Conservation (phyloP, 164 flowering plant species). For the Sextonia rubra region DNA sequence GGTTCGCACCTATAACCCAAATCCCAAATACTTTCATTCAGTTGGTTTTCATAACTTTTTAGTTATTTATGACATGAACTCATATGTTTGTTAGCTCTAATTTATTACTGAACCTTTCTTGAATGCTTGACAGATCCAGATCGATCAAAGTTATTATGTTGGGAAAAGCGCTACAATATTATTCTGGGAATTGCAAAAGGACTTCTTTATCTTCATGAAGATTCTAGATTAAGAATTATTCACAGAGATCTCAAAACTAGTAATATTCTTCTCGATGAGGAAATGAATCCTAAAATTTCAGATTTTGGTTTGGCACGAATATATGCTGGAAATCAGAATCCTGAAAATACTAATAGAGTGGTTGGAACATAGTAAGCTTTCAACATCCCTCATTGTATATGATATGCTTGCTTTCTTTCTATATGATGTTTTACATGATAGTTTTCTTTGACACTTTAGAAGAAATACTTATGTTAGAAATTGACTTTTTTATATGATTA, state of each 20-base stretch:
- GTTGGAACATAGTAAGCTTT: conserved; percentile 42
- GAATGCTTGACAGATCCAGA: neutral
- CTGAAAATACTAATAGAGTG: conserved; percentile 23
- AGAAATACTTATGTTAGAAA: neutral
- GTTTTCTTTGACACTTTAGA: neutral
- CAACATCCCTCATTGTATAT: neutral
- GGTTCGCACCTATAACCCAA: neutral
- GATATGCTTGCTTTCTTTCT: neutral
- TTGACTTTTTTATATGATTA: neutral
- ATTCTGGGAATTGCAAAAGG: conserved; percentile 36
- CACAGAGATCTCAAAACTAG: conserved; percentile 50
- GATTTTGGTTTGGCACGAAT: conserved; percentile 46
- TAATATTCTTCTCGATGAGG: conserved; percentile 31
- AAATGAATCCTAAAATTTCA: conserved; percentile 43
- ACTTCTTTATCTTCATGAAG: conserved; percentile 41
- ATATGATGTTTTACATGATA: neutral
- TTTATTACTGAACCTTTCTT: neutral
- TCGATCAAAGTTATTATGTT: conserved; percentile 12
- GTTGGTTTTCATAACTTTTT: too few species aligned
- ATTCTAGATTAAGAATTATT: conserved; percentile 31
- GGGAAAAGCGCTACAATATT: conserved; percentile 32
- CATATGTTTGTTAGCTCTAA: neutral
- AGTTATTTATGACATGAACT: too few species aligned
- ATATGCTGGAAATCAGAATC: conserved; percentile 26
- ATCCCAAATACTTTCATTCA: too few species aligned